phyloP scores from a whole-genome alignment of 768 basidiomycete species.

The Mrakia frigida region DNA sequence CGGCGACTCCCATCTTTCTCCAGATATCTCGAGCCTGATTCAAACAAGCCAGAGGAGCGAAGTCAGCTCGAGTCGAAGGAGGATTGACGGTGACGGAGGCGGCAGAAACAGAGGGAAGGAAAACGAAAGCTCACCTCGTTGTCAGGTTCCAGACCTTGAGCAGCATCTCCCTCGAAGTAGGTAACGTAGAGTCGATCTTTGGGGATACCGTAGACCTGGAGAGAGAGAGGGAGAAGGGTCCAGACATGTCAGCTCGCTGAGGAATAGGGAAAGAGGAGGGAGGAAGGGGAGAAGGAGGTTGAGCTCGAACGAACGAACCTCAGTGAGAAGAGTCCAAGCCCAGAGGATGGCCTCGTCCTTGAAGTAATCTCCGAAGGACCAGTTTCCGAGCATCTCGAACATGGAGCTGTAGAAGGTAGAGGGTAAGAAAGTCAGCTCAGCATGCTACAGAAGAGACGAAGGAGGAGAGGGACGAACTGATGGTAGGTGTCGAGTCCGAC shows the following conservation, averaged over 20 bases:
- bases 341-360: slow-evolving; percentile 93
- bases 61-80: background rate
- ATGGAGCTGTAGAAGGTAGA: slow-evolving; percentile 30
- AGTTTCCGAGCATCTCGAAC: slow-evolving; percentile 99
- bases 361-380: slow-evolving; percentile 99
- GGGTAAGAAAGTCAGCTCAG: slow-evolving; percentile 47
- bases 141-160: slow-evolving; percentile 78
- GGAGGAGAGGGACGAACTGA: slow-evolving; percentile 17
- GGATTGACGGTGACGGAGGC: background rate
- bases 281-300: background rate
- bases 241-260: background rate
- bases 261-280: too few relatives aligned
- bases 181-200: slow-evolving; percentile 91
- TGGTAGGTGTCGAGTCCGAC: slow-evolving; percentile 55
- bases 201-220: slow-evolving; percentile 69
- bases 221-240: background rate
- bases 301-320: slow-evolving; percentile 36
- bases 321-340: slow-evolving; percentile 91
- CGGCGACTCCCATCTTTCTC: slow-evolving; percentile 79
- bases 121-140: slow-evolving; percentile 53
- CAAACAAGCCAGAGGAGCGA: background rate
- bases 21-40: slow-evolving; percentile 55
- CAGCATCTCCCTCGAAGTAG: slow-evolving; percentile 92
- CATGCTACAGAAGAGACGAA: background rate
- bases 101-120: background rate